A percentile compares a stretch with the other conserved stretches of the same genome.
Evolutionary conservation across 257 asterid species (phyloP).

Genomic region (Ligustrum vulgare): DNA sequence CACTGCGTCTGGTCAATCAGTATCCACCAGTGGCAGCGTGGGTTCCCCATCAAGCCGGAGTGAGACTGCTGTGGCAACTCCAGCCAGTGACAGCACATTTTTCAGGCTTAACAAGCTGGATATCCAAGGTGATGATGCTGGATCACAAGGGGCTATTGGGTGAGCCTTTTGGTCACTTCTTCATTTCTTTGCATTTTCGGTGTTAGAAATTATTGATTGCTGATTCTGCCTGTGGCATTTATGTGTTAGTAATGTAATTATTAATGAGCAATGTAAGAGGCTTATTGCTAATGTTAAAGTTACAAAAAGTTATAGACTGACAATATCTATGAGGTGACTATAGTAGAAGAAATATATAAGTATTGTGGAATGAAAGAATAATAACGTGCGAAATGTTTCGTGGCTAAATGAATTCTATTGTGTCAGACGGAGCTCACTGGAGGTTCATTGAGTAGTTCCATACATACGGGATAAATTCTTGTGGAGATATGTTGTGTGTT

Average conservation of each 20-base stretch:
- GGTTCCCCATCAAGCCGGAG: conserved; percentile 96
- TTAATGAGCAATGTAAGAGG: neutral
- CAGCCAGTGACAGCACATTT: conserved; percentile 67
- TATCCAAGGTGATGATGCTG: conserved; percentile 88
- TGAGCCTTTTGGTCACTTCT: conserved; percentile 38
- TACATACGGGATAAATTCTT: neutral
- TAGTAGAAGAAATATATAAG: neutral
- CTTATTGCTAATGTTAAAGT: conserved; percentile 6
- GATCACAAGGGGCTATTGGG: conserved; percentile 82
- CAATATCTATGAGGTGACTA: neutral
- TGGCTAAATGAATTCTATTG: neutral
- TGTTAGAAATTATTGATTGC: conserved; percentile 4
- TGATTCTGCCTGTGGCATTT: conserved; percentile 11
- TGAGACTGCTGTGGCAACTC: conserved; percentile 73
- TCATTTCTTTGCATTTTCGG: neutral
- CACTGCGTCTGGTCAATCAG: conserved; percentile 83
- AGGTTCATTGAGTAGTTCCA: conserved; percentile 10
- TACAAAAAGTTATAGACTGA: neutral
- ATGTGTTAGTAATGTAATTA: neutral
- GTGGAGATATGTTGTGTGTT: neutral
- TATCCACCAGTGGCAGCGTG: conserved; percentile 88
- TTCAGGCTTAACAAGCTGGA: conserved; percentile 67
- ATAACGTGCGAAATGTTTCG: neutral
- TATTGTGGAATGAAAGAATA: neutral
- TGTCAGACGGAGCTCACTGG: conserved; percentile 10